Percentiles rank a stretch among this genome's conserved stretches.
phyloP scores from a whole-genome alignment of 768 basidiomycete genomes.

The Lanmaoa rubissima region DNA sequence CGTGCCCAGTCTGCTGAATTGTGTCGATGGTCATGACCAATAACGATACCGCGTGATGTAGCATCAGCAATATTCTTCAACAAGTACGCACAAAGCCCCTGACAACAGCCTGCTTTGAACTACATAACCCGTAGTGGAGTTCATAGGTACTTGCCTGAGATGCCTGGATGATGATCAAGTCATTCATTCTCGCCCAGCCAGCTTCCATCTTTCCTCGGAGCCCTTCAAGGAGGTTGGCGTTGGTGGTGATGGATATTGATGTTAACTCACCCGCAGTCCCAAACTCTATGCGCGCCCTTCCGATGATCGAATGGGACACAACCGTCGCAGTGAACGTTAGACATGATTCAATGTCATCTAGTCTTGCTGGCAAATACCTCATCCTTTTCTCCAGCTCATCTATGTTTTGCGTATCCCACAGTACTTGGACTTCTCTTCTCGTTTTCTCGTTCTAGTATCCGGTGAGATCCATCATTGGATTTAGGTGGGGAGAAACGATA shows the following conservation, averaged over 20 bases:
- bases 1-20: slow-evolving; percentile 77
- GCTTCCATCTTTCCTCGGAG: slow-evolving; percentile 83
- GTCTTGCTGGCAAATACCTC: slow-evolving; percentile 29
- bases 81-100: slow-evolving; percentile 81
- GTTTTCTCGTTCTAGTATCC: slow-evolving; percentile 38
- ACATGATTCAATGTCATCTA: background rate
- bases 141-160: slow-evolving; percentile 55
- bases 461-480: background rate
- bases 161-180: slow-evolving; percentile 77
- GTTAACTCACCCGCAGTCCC: slow-evolving; percentile 71
- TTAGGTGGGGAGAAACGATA: background rate
- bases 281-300: slow-evolving; percentile 74
- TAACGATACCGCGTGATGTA: slow-evolving; percentile 62
- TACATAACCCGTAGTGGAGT: background rate
- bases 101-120: background rate
- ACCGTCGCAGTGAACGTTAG: background rate
- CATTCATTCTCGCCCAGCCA: slow-evolving; percentile 91
- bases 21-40: slow-evolving; percentile 85
- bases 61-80: slow-evolving; percentile 52
- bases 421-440: slow-evolving; percentile 33
- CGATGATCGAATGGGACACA: background rate
- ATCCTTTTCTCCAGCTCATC: slow-evolving; percentile 42
- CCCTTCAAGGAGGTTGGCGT: slow-evolving; percentile 40
- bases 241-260: background rate
- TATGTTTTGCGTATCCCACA: slow-evolving; percentile 31